These are phyloP conservation scores for Pelargonium exstipulatum DNA, from an alignment of 441 rosid species.

Conservation along the genomic window DNA sequence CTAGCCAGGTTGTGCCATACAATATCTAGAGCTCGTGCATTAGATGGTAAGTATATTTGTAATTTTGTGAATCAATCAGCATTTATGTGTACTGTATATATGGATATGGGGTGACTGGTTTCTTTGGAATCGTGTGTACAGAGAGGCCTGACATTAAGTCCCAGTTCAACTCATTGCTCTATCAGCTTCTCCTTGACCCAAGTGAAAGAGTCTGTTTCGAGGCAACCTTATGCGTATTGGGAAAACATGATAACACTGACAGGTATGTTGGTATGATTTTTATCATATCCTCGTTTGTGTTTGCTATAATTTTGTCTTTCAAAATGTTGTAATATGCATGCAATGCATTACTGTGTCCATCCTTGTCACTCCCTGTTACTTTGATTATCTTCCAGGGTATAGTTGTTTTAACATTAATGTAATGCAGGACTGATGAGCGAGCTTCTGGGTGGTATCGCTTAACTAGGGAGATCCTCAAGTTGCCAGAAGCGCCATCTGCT, in stretches of 20 bases:
- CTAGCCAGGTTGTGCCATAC: constrained; percentile 90
- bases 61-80: constrained; percentile 7
- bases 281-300: constrained; percentile 9
- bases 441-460: constrained; percentile 98
- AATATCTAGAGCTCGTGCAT: constrained; percentile 79
- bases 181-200: constrained; percentile 94
- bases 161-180: constrained; percentile 85
- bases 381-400: constrained; percentile 7
- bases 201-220: constrained; percentile 99
- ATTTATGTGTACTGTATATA: constrained; percentile 20
- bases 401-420: constrained; percentile 16
- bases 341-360: not conserved
- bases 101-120: constrained; percentile 23
- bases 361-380: not conserved
- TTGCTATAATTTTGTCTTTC: constrained; percentile 8
- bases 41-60: constrained; percentile 62
- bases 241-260: constrained; percentile 72
- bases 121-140: constrained; percentile 30
- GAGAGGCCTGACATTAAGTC: constrained; percentile 90
- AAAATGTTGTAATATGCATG: constrained; percentile 14
- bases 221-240: constrained; percentile 85
- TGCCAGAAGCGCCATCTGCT: constrained; percentile 90
- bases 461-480: constrained; percentile 93
- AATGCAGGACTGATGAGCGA: constrained; percentile 83
- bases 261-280: constrained; percentile 39